Percentiles rank a stretch among this genome's conserved stretches.
Conservation (phyloP, 2,329 filamentous ascomycete genomes). For the Blastomyces percursus region DNA sequence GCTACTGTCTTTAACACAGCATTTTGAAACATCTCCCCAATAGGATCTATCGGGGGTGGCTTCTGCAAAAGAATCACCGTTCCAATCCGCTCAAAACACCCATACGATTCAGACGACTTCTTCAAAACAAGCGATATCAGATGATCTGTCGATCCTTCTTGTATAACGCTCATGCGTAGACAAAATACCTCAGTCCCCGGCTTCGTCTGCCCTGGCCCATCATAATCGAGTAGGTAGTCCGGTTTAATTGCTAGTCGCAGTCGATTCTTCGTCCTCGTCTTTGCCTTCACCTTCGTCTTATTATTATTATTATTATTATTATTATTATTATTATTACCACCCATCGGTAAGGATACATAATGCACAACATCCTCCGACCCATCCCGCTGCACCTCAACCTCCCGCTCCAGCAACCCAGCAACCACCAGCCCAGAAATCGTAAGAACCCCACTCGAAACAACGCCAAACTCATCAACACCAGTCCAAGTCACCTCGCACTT, state of each 20-base stretch:
- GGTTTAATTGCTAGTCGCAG: neutral
- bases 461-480: slow-evolving; percentile 1
- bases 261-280: neutral
- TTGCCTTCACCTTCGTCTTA: neutral
- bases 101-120: neutral
- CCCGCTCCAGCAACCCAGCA: neutral
- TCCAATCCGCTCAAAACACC: neutral
- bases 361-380: neutral
- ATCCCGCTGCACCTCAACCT: neutral
- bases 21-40: neutral
- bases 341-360: neutral
- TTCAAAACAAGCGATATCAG: neutral
- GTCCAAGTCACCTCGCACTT: neutral
- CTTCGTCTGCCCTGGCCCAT: neutral
- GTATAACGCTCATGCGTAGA: neutral
- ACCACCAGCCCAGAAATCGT: neutral
- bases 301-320: neutral
- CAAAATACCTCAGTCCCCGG: neutral
- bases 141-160: slow-evolving; percentile 1
- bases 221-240: neutral
- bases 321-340: neutral
- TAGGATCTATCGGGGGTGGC: neutral
- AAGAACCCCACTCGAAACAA: neutral
- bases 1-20: neutral
- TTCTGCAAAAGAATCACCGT: neutral